phyloP scores from a whole-genome alignment of 495 filamentous ascomycete genomes.

The Copromyces sp. region DNA sequence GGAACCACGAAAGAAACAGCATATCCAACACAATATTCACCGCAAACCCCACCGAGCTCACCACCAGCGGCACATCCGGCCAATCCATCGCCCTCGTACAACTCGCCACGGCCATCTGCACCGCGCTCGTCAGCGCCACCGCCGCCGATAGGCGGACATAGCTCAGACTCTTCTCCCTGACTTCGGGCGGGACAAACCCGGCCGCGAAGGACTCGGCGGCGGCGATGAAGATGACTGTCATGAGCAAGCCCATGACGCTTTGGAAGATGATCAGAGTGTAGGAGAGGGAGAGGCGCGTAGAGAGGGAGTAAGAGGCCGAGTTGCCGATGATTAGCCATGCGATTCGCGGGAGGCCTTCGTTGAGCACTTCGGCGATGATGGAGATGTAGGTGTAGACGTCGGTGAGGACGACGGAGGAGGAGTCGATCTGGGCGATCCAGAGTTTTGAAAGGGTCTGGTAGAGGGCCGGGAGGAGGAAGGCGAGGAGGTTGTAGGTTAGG shows the following conservation, averaged over 20 bases:
- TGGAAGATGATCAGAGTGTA: constrained; percentile 57
- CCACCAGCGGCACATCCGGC: constrained; percentile 63
- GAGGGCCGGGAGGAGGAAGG: constrained; percentile 58
- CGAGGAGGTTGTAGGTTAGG: constrained; percentile 50
- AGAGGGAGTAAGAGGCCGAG: constrained; percentile 40
- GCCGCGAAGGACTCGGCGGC: constrained; percentile 44
- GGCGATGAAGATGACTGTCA: constrained; percentile 53
- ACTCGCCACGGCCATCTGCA: constrained; percentile 52
- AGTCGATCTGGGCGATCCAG: constrained; percentile 63
- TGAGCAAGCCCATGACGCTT: constrained; percentile 42
- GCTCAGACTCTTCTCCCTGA: constrained; percentile 42
- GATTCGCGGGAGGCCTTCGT: constrained; percentile 62
- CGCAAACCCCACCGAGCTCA: constrained; percentile 50
- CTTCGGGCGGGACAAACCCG: constrained; percentile 53
- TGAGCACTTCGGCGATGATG: constrained; percentile 55
- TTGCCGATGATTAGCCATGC: constrained; percentile 65
- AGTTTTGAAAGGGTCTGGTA: constrained; percentile 63
- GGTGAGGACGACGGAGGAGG: constrained; percentile 55
- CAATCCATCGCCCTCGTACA: constrained; percentile 58
- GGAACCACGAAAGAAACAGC: constrained; percentile 58
- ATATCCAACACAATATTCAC: constrained; percentile 64
- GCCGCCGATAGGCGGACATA: constrained; percentile 62
- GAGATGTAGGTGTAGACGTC: constrained; percentile 52
- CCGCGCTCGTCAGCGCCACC: constrained; percentile 48
- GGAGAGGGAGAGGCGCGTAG: constrained; percentile 47